Base-by-base conservation (phyloP, 306 rosid species). In the Rosa persica region DNA sequence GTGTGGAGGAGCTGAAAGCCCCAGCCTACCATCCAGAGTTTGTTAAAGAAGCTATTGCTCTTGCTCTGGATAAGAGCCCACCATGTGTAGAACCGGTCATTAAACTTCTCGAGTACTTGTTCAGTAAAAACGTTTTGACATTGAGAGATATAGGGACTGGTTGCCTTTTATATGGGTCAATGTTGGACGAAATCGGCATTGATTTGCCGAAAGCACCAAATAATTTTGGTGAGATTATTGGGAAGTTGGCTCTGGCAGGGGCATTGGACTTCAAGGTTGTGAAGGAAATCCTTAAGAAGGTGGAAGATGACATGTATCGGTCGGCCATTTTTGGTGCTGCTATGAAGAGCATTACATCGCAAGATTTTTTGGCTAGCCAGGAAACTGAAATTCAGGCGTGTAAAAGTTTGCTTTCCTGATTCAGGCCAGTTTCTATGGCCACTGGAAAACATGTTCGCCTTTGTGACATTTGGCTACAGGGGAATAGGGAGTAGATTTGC, bases 1-100 rank as follows among this genome's bases (percentile, higher is more conserved):
- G 89, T 77, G 88, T 85, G 52, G 84, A 80, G 77, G 87, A 84
- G 79, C 78, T 84, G 70, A 77, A 80, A 49, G 55, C 87, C 25
- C 82, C 87, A 38, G 76, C 79, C 43, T 79, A 79, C 67, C 86
- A 85, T 71, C 74, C 77, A 0, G 85, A 85, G 70, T 72, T 81
- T 79, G 85, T 85, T 51, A 85, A 81, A 73, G 79, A 82, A 72
- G 78, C 85, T 11, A 67, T 85, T 82, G 40, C 11, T 60, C 75
- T 81, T 8, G 83, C 83, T 20, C 88, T 79, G 10, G 85, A 85
- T 42, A 82, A 81, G 79, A 85, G 69, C 73, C 83, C 85, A 16
- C 88, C 88, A 7, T 58, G 48, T 9, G 81, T 85, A 36, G 88
- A 81, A 25, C 88, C 79, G 0, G 48, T 79, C 39, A 67, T 73